A percentile compares a stretch with the other conserved stretches of the same genome.
phyloP scores from a whole-genome alignment of 345 rosid species.

The Ricinus communis region DNA sequence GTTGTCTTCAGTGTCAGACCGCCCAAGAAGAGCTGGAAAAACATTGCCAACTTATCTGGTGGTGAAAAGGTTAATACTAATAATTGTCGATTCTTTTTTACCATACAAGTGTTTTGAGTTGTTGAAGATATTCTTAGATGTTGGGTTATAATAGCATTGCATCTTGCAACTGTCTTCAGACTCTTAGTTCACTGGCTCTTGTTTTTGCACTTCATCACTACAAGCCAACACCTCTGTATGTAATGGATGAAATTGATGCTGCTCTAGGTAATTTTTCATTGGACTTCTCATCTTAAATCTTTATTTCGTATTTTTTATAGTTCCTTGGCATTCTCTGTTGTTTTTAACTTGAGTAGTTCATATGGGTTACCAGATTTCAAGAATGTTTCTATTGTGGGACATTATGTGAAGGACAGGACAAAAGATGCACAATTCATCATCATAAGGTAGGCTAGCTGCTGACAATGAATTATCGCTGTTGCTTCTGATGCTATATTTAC shows the following conservation, averaged over 20 bases:
- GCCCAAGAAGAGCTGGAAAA: slow-evolving; percentile 98
- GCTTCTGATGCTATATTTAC: not conserved
- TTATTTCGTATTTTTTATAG: not conserved
- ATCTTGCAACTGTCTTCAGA: slow-evolving; percentile 43
- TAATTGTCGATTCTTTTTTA: slow-evolving; percentile 2
- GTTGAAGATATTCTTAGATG: not conserved
- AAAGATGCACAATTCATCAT: slow-evolving; percentile 95
- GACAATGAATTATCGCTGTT: not conserved
- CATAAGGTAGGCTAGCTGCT: slow-evolving; percentile 59
- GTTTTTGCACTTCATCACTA: slow-evolving; percentile 99
- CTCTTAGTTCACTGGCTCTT: slow-evolving; percentile 94
- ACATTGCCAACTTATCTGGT: slow-evolving; percentile 91
- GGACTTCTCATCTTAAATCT: not conserved
- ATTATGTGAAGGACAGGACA: slow-evolving; percentile 94
- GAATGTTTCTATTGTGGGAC: slow-evolving; percentile 97
- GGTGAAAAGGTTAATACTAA: slow-evolving; percentile 78
- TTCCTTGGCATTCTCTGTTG: not conserved
- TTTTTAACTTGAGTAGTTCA: slow-evolving; percentile 10
- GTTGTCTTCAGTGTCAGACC: slow-evolving; percentile 98
- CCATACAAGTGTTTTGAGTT: not conserved
- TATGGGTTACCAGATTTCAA: slow-evolving; percentile 69
- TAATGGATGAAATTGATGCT: slow-evolving; percentile 97
- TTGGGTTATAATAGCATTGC: not conserved
- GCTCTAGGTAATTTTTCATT: slow-evolving; percentile 64
- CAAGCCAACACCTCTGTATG: slow-evolving; percentile 98